Evolutionary conservation across 1,284 basidiomycete genomes (phyloP).

Genomic region (Coniferiporia sulphurascens): DNA sequence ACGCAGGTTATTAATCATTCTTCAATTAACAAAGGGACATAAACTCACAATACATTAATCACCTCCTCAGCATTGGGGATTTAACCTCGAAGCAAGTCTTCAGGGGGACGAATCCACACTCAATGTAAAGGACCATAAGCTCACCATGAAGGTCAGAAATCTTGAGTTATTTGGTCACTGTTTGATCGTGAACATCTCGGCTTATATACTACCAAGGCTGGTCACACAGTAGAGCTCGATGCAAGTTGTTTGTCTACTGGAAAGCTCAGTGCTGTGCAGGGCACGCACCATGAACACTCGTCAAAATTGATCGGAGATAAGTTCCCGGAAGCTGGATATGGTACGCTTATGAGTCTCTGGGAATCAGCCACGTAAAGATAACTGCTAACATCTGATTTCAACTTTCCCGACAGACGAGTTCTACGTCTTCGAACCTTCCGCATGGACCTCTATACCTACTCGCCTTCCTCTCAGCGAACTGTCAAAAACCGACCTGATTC

Average conservation of each 20-base stretch:
- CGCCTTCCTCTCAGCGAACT: constrained; percentile 28
- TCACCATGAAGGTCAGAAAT: constrained; percentile 49
- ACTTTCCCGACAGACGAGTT: constrained; percentile 49
- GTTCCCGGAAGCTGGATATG: constrained; percentile 56
- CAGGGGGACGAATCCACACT: constrained; percentile 35
- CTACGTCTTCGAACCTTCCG: constrained; percentile 46
- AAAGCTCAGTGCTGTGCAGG: constrained; percentile 40
- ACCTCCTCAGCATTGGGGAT: constrained; percentile 65
- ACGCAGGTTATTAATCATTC: constrained; percentile 48
- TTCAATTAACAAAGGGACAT: background rate
- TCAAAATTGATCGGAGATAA: constrained; percentile 51
- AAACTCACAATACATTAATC: constrained; percentile 4
- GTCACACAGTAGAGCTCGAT: constrained; percentile 50
- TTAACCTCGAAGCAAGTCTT: constrained; percentile 69
- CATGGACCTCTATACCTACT: constrained; percentile 37
- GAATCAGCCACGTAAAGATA: background rate
- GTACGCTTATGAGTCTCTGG: constrained; percentile 30
- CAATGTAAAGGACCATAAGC: constrained; percentile 50
- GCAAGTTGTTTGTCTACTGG: constrained; percentile 48
- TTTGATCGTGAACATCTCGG: background rate
- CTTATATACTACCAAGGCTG: constrained; percentile 35
- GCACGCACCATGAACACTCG: constrained; percentile 46
- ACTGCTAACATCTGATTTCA: background rate
- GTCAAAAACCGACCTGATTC: constrained; percentile 41
- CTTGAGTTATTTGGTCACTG: background rate